Base-by-base conservation (phyloP, 768 basidiomycete genomes). In the Infundibulicybe gibba region DNA sequence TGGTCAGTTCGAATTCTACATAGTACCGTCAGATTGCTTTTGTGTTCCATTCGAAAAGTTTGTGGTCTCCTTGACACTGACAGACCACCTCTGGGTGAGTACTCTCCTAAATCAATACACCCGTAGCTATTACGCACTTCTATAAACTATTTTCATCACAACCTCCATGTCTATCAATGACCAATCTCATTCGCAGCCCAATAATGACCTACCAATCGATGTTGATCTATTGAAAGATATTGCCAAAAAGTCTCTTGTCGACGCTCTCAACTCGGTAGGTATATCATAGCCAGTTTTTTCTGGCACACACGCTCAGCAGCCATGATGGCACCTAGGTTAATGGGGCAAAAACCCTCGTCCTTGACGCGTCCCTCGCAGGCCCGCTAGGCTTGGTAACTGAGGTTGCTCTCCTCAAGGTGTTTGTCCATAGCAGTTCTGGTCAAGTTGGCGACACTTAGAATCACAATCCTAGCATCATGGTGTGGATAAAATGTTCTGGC, bases 401-500 rank as follows among this genome's bases (percentile, higher is more conserved):
- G 56, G 91, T 97, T 1, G 80, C 93, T 1, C 66, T 94, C 13
- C 71, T 98, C 46, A 97, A 98, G 83, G 97, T 94, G 56, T 32
- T 3, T 30, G 31, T 46, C 41, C 30, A 38, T 10, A 11, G 17
- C 25, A 20, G 10, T 19, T 21, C 19, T 15, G 15, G 9, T 17
- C 25, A 40, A 13, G n/a, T 19, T 25, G 25, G 17, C 40, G 15
- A 43, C 25, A 32, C 43, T 32, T 41, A 48, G 6, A 19, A 11
- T n/a, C 21, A 11, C 40, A 25, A 25, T 21, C 17, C 46, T 55
- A 98, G 95, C 90, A 98, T 61, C 94, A 98, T 82, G 94, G 93
- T 5, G 92, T 99, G 3, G 94, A 97, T 71, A 97, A 97, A 74
- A 95, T 99, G 90, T 97, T 94, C 69, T 99, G 97, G 95, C 81